phyloP scores from a whole-genome alignment of 2,329 filamentous ascomycete species.

The Cladosporium austrohemisphaericum region DNA sequence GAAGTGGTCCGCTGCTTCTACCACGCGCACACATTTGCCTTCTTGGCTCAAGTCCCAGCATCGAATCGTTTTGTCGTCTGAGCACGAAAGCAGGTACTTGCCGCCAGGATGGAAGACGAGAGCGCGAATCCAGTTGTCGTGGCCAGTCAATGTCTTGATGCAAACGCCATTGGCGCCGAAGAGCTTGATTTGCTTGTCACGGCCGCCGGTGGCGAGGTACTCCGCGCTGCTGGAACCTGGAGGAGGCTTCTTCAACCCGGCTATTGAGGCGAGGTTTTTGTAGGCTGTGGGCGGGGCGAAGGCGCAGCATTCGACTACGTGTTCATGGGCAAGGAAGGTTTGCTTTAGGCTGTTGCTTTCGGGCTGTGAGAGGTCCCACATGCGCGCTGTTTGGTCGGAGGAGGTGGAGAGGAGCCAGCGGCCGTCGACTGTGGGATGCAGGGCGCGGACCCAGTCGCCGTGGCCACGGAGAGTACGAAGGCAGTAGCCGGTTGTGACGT shows the following conservation, averaged over 20 bases:
- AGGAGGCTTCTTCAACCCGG: slow-evolving; percentile 79
- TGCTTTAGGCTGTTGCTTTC: slow-evolving; percentile 62
- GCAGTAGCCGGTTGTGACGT: slow-evolving; percentile 88
- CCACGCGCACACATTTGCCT: slow-evolving; percentile 79
- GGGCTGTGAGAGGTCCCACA: slow-evolving; percentile 77
- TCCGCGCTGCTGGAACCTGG: slow-evolving; percentile 71
- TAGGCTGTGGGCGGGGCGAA: slow-evolving; percentile 80
- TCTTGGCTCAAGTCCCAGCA: slow-evolving; percentile 94
- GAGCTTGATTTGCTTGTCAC: slow-evolving; percentile 86
- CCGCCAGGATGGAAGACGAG: slow-evolving; percentile 88
- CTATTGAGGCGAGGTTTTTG: slow-evolving; percentile 68
- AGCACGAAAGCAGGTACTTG: slow-evolving; percentile 79
- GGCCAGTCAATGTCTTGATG: slow-evolving; percentile 78
- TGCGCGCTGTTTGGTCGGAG: slow-evolving; percentile 72
- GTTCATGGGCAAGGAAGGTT: slow-evolving; percentile 80
- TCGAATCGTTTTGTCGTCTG: slow-evolving; percentile 86
- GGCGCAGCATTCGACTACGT: slow-evolving; percentile 79
- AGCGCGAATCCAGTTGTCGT: slow-evolving; percentile 90
- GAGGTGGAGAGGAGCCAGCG: slow-evolving; percentile 78
- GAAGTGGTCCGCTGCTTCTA: slow-evolving; percentile 75
- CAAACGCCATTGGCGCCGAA: slow-evolving; percentile 84
- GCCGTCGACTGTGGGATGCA: slow-evolving; percentile 77
- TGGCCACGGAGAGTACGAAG: slow-evolving; percentile 86
- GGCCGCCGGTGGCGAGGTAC: slow-evolving; percentile 81
- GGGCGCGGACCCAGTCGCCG: slow-evolving; percentile 85